Base-by-base conservation (phyloP, 2,329 filamentous ascomycete species). In the Xylaria sp. region DNA sequence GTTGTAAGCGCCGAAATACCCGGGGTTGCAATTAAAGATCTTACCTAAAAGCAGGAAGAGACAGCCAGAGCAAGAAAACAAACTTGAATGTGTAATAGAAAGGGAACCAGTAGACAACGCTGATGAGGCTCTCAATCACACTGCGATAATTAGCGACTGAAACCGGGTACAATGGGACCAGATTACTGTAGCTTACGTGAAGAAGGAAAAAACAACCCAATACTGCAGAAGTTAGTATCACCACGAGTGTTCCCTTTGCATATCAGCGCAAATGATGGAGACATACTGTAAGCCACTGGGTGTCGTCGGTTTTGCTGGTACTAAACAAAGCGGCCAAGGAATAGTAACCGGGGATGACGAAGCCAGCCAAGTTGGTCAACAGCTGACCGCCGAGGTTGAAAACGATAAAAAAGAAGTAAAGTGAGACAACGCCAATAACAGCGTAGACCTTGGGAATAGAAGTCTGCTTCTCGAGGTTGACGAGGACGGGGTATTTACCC, bases 11-110 rank as follows among this genome's bases (percentile, higher is more conserved):
- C 38, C 50, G 63, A 61, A 62, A 56, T 27, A 9, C 47, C 61
- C 27, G 20, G 59, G 29, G n/a, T 47, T 29, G 31, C 65, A 64
- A 55, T 61, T 65, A 44, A n/a, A 49, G 45, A 20, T 63, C 91
- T 79, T 90, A 97, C 95, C 86, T 86, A 86, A 96, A 97, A 81
- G 92, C 88, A 81, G 96, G 96, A 77, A 99, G 93, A 75, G 95
- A 90, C 84, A 99, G 94, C 96, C 96, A 99, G 80, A 99, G 90
- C 76, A 98, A 87, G 81, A 98, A 92, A 79, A 96, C 85, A 79
- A 99, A 97, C 89, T 99, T 99, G 92, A 99, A 98, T 79, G 94
- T 95, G 84, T 93, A 99, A 91, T 99, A 99, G 86, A 99, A 99
- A 79, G 96, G 92, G 86, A 96, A 93, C 92, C 92, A 96, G 87